Percentiles rank a stretch among this genome's conserved stretches.
Evolutionary conservation across 1,139 yeast species (phyloP).

Genomic region (Zhuliangozyma parablackwelliae): DNA sequence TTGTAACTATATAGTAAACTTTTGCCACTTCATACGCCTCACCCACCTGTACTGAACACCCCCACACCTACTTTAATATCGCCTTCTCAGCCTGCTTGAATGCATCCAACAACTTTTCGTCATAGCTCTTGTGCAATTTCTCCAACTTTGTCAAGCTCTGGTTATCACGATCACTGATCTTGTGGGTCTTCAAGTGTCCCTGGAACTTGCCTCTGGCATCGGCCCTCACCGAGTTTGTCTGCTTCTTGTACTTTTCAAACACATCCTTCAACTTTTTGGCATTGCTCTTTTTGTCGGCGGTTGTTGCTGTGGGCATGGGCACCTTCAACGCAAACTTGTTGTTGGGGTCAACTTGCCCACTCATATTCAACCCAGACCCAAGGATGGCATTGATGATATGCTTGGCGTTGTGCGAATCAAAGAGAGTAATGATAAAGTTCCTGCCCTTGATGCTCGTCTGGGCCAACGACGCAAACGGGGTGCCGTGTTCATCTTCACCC

Average conservation of each 20-base stretch:
- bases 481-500: conserved; percentile 30
- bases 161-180: conserved; percentile 53
- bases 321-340: conserved; percentile 72
- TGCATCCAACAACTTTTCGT: conserved; percentile 52
- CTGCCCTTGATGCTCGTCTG: conserved; percentile 74
- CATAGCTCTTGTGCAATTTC: conserved; percentile 59
- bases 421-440: conserved; percentile 68
- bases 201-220: conserved; percentile 57
- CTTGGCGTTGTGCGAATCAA: conserved; percentile 72
- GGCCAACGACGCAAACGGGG: conserved; percentile 61
- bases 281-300: conserved; percentile 59
- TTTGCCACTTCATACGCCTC: too few species aligned
- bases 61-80: conserved; percentile 22
- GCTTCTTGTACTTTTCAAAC: conserved; percentile 60
- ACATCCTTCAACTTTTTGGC: conserved; percentile 58
- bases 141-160: conserved; percentile 59
- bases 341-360: conserved; percentile 70
- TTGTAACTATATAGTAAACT: conserved; percentile 16
- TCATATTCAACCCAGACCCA: conserved; percentile 65
- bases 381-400: conserved; percentile 66
- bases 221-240: conserved; percentile 47
- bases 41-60: conserved; percentile 1
- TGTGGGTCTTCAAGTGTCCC: conserved; percentile 37
- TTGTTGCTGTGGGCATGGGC: conserved; percentile 70
- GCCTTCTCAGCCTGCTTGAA: conserved; percentile 59